Evolutionary conservation across 257 asterid species (phyloP), one percentile per base, ranked within the genome.

Genomic region (Solanum ossicruentum): DNA sequence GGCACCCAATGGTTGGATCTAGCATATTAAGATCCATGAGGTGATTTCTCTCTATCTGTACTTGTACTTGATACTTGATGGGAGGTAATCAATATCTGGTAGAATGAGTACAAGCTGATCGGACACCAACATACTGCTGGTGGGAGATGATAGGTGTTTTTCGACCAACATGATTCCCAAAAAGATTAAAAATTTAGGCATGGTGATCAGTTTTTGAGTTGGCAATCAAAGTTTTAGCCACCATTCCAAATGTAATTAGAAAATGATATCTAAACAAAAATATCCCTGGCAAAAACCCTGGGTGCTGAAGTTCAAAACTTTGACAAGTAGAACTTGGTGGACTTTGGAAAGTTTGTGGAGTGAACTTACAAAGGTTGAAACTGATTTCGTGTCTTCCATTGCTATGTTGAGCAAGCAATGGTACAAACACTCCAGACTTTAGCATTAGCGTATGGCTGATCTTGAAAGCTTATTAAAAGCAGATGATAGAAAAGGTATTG

Each of bases 321-420:
- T 8, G 12, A 20, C 65, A 7, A 56, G 10, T 56, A 56, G n/a
- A 47, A 47, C 10, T 2, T 15, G 20, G 7, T 54, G 58, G 56
- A 54, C 2, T 54, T 56, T 3, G 10, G 17, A 66, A 67, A 32
- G 21, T 67, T 67, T 8, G 36, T 32, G 47, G 45, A 32, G 47
- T 66, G 7, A 65, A 32, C 47, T 13, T 13, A 15, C 6, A 26
- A 65, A 7, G 39, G 20, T 10, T 65, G 43, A 65, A 65, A 65
- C 88, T 93, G 0, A 84, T 91, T 86, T 88, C 91, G 2, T 94
- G 98, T 98, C 87, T 94, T 84, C 99, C 98, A 1, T 82, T 93
- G 88, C 91, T 96, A 41, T 96, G 97, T 87, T 88, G 92, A 6
- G 94, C 97, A 23, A 96, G 90, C 89, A 90, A 87, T 61, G 98